phyloP scores from a whole-genome alignment of 495 filamentous ascomycete genomes.

The Sphaerosporella brunnea region DNA sequence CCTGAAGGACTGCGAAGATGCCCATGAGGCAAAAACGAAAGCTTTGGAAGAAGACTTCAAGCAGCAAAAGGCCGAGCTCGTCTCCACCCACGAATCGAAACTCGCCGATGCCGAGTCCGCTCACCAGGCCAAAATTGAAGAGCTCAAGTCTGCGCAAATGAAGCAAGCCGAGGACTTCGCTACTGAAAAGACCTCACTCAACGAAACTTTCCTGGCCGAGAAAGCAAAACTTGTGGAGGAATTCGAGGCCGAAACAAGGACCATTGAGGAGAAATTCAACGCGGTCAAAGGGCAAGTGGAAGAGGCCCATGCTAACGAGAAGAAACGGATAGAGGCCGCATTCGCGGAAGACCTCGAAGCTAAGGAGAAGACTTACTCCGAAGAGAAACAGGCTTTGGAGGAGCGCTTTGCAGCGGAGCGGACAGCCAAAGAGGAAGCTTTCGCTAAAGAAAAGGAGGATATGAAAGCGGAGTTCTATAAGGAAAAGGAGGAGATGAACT shows the following conservation, averaged over 20 bases:
- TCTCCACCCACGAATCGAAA: constrained; percentile 10
- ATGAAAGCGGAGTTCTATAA: constrained; percentile 16
- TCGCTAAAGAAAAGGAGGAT: constrained; percentile 10
- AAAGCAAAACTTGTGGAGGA: constrained; percentile 13
- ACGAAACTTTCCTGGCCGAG: constrained; percentile 9
- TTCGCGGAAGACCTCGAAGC: constrained; percentile 25
- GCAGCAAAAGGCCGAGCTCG: constrained; percentile 11
- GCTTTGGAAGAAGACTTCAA: constrained; percentile 16
- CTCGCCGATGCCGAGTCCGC: constrained; percentile 9
- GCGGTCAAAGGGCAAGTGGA: constrained; percentile 17
- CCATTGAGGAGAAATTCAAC: constrained; percentile 18
- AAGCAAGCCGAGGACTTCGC: not conserved
- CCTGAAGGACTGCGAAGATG: constrained; percentile 1
- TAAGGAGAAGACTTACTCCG: constrained; percentile 15
- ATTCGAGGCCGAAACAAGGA: constrained; percentile 14
- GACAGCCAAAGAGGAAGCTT: constrained; percentile 14
- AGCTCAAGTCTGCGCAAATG: constrained; percentile 10
- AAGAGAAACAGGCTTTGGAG: constrained; percentile 17
- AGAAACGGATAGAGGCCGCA: constrained; percentile 29
- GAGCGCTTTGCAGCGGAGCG: constrained; percentile 17
- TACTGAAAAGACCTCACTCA: not conserved
- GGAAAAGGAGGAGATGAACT: constrained; percentile 17
- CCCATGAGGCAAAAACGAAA: constrained; percentile 9
- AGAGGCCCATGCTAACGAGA: constrained; percentile 21
- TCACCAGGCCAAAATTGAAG: constrained; percentile 12